Percentiles rank a stretch among this genome's conserved stretches.
Conservation (phyloP, 805 yeast genomes). For the Nakazawaea siamensis region DNA sequence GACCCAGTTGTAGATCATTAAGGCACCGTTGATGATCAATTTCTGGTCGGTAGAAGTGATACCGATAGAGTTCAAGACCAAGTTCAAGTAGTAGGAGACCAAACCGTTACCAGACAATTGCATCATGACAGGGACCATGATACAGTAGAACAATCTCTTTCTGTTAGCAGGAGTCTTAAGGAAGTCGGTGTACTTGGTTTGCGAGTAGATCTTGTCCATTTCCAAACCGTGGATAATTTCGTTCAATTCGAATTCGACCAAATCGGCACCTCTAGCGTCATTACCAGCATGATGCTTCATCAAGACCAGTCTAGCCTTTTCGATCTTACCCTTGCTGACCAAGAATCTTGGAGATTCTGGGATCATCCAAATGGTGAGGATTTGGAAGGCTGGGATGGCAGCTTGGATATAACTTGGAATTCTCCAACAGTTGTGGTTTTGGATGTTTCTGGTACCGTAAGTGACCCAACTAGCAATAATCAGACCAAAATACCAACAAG, state of each 20-base stretch:
- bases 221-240: conserved; percentile 33
- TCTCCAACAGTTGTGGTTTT: conserved; percentile 6
- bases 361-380: conserved; percentile 22
- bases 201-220: conserved; percentile 26
- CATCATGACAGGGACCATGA: conserved; percentile 27
- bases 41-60: conserved; percentile 35
- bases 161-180: conserved; percentile 29
- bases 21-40: conserved; percentile 40
- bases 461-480: conserved; percentile 43
- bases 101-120: conserved; percentile 46
- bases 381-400: conserved; percentile 24
- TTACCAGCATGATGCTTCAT: conserved; percentile 31
- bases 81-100: conserved; percentile 40
- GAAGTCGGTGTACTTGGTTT: conserved; percentile 30
- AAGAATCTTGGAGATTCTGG: conserved; percentile 45
- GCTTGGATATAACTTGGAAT: conserved; percentile 32
- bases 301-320: conserved; percentile 31
- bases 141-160: conserved; percentile 30
- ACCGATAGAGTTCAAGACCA: conserved; percentile 44
- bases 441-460: conserved; percentile 28
- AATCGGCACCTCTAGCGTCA: conserved; percentile 16
- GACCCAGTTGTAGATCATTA: conserved; percentile 37
- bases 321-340: conserved; percentile 28
- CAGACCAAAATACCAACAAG: conserved; percentile 48
- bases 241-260: conserved; percentile 29